Conservation (phyloP, 306 rosid species). For the Malus orientalis region DNA sequence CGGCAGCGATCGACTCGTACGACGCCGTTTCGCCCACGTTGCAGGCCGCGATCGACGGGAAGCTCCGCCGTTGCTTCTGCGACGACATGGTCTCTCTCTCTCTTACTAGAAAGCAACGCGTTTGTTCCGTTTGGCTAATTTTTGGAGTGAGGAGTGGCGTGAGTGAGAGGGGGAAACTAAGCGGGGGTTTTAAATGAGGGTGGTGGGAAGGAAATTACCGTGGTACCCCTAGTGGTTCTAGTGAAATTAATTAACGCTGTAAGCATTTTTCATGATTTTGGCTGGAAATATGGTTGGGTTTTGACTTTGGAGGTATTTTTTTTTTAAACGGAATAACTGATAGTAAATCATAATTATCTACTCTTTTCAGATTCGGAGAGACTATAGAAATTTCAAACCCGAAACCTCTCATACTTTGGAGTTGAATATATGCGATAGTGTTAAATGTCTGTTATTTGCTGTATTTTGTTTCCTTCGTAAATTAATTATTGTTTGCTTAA, state of each 20-base stretch:
- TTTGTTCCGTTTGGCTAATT: not conserved
- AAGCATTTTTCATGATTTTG: not conserved
- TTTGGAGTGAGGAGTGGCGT: not conserved
- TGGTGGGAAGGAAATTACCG: conserved; percentile 12
- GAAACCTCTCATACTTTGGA: too few species aligned
- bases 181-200: conserved; percentile 42
- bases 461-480: too few species aligned
- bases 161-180: not conserved
- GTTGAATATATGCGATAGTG: too few species aligned
- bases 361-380: too few species aligned
- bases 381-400: too few species aligned
- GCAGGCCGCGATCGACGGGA: conserved; percentile 51
- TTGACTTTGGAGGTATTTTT: too few species aligned
- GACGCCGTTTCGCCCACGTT: conserved; percentile 10
- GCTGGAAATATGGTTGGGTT: not conserved
- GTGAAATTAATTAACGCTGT: not conserved
- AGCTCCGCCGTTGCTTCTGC: conserved; percentile 29
- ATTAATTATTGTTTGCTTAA: too few species aligned
- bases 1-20: conserved; percentile 70
- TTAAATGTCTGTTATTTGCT: too few species aligned
- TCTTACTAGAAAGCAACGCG: not conserved
- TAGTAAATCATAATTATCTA: rapidly evolving
- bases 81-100: conserved; percentile 26
- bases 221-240: not conserved
- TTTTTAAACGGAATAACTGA: too few species aligned